These are phyloP conservation scores for Cyberlindnera suaveolens DNA, from an alignment of 805 yeast genomes.

Conservation along the genomic window DNA sequence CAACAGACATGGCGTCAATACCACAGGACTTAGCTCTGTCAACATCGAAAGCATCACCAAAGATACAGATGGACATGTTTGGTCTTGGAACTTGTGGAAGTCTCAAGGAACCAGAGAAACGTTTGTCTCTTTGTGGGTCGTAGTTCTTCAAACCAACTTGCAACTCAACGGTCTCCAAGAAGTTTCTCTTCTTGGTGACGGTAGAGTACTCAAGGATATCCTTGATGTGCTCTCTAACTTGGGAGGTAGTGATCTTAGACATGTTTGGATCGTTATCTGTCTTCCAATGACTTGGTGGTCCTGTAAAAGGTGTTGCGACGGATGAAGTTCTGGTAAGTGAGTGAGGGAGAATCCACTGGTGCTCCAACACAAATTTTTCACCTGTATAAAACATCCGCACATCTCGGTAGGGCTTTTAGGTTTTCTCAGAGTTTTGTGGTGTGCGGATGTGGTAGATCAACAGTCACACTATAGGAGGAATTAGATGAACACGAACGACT, in stretches of 20 bases:
- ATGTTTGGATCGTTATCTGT: slow-evolving; percentile 45
- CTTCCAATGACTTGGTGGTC: slow-evolving; percentile 70
- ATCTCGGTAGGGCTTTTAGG: slow-evolving; percentile 1
- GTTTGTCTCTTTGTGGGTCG: slow-evolving; percentile 99
- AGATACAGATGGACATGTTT: slow-evolving; percentile 99
- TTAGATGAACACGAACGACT: background rate
- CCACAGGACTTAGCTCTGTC: slow-evolving; percentile 99
- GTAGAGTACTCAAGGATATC: slow-evolving; percentile 83
- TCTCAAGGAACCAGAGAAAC: slow-evolving; percentile 99
- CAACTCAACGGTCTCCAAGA: slow-evolving; percentile 98
- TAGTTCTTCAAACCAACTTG: slow-evolving; percentile 99
- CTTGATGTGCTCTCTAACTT: slow-evolving; percentile 95
- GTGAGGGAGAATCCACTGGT: background rate
- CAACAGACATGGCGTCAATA: slow-evolving; percentile 99
- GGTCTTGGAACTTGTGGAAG: slow-evolving; percentile 99
- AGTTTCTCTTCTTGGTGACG: slow-evolving; percentile 99
- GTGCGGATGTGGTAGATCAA: background rate
- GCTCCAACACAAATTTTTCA: slow-evolving; percentile 1
- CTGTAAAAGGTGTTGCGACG: slow-evolving; percentile 43
- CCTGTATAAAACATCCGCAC: slow-evolving; percentile 3
- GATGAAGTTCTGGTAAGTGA: slow-evolving; percentile 9
- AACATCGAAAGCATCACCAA: slow-evolving; percentile 99
- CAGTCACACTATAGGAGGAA: background rate
- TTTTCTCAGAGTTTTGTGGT: background rate
- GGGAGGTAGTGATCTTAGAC: slow-evolving; percentile 88